These are phyloP conservation scores for Cyclanthera cordifolia DNA, from an alignment of 306 rosid species.

Conservation along the genomic window DNA sequence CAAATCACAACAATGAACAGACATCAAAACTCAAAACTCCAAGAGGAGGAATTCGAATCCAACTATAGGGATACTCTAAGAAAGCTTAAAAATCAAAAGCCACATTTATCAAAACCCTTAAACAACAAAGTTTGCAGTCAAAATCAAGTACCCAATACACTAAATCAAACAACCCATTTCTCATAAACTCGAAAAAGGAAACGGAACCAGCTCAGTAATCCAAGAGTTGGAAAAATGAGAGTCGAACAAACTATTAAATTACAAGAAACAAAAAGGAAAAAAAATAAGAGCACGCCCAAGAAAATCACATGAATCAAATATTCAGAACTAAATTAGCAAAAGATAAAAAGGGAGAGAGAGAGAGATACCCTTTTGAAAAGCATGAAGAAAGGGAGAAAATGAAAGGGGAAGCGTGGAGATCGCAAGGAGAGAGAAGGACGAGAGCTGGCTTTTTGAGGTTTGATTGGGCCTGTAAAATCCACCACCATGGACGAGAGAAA, in stretches of 20 bases:
- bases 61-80: background rate
- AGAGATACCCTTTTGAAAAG: slow-evolving; percentile 6
- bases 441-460: slow-evolving; percentile 33
- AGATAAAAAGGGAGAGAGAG: background rate
- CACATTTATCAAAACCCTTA: background rate
- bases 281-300: slow-evolving; percentile 3
- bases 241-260: slow-evolving; percentile 52
- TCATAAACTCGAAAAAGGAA: background rate
- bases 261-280: too few species aligned
- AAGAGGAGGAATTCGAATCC: background rate
- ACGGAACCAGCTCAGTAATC: background rate
- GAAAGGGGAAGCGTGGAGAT: slow-evolving; percentile 46
- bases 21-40: background rate
- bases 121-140: slow-evolving; percentile 18
- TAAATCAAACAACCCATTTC: slow-evolving; percentile 7
- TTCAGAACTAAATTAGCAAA: slow-evolving; percentile 16
- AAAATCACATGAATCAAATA: slow-evolving; percentile 24
- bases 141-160: slow-evolving; percentile 23
- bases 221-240: slow-evolving; percentile 35
- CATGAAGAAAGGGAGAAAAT: slow-evolving; percentile 39
- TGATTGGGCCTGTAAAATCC: slow-evolving; percentile 24
- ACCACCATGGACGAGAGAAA: too few species aligned
- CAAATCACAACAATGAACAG: background rate
- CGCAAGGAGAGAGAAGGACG: slow-evolving; percentile 22
- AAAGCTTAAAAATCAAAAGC: slow-evolving; percentile 1